A percentile compares a stretch with the other conserved stretches of the same genome.
Conservation (phyloP, 2,329 filamentous ascomycete species). For the Hortaea sp. region DNA sequence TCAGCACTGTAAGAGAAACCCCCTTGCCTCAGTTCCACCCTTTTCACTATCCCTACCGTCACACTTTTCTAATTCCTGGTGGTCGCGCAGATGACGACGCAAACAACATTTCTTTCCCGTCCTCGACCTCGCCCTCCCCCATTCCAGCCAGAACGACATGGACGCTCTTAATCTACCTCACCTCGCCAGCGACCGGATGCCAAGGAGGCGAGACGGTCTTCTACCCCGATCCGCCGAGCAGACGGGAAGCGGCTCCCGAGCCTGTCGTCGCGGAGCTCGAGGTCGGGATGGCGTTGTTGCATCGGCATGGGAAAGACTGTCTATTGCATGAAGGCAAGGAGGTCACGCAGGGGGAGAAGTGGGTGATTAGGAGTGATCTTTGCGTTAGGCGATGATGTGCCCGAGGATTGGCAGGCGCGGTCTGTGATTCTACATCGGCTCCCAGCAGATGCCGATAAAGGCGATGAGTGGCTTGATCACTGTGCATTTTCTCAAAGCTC, state of each 20-base stretch:
- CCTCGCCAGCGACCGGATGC: constrained; percentile 63
- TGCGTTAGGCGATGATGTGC: constrained; percentile 46
- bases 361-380: constrained; percentile 79
- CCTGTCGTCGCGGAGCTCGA: constrained; percentile 66
- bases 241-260: constrained; percentile 25
- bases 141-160: constrained; percentile 66
- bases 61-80: neutral
- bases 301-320: constrained; percentile 82
- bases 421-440: too few species aligned
- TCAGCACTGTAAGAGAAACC: constrained; percentile 70
- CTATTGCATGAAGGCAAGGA: constrained; percentile 80
- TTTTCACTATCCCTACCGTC: neutral
- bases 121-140: constrained; percentile 29
- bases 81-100: constrained; percentile 65
- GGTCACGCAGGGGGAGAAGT: constrained; percentile 74
- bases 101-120: constrained; percentile 56
- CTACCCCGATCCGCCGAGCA: constrained; percentile 54
- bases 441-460: too few species aligned
- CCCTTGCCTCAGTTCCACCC: neutral
- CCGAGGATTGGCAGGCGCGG: too few species aligned
- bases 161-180: constrained; percentile 83
- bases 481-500: neutral
- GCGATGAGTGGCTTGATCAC: too few species aligned
- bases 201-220: constrained; percentile 85
- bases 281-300: constrained; percentile 75